Percentiles rank a stretch among this genome's conserved stretches.
phyloP scores from a whole-genome alignment of 2,329 filamentous ascomycete genomes.

The Paramyrothecium roridum region DNA sequence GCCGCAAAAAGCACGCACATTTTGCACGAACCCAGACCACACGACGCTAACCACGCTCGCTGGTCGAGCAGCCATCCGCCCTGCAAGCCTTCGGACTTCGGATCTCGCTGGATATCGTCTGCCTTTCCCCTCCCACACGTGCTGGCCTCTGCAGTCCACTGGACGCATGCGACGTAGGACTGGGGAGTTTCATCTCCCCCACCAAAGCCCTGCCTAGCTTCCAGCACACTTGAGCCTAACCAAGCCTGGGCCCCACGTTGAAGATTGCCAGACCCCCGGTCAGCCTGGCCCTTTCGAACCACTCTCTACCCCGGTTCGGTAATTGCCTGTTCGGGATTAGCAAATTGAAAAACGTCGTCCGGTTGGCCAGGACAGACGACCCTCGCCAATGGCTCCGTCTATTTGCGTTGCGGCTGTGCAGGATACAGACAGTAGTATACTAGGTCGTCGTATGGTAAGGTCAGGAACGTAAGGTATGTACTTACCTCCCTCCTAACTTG shows the following conservation, averaged over 20 bases:
- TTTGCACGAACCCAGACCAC: no score
- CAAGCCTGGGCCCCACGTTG: background rate
- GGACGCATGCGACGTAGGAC: background rate
- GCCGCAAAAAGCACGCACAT: no score
- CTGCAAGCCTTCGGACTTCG: background rate
- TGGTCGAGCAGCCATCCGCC: no score
- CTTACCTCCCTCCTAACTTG: background rate
- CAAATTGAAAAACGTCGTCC: background rate
- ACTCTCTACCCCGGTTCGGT: background rate
- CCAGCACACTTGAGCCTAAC: background rate
- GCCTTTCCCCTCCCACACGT: background rate
- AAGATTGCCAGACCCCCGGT: background rate
- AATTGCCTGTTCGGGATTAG: background rate
- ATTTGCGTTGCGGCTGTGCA: background rate
- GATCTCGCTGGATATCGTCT: background rate
- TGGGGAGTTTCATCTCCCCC: background rate
- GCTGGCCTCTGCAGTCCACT: background rate
- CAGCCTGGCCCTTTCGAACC: background rate
- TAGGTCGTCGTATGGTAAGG: no score
- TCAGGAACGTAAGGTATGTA: conserved; percentile 3
- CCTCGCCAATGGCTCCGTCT: background rate
- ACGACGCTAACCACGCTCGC: no score
- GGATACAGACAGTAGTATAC: conserved; percentile 6
- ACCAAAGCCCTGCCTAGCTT: background rate
- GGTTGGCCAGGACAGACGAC: background rate